Percentiles rank a stretch among this genome's conserved stretches.
Conservation (phyloP, 2,329 filamentous ascomycete genomes). For the Hypoxylon sp. region DNA sequence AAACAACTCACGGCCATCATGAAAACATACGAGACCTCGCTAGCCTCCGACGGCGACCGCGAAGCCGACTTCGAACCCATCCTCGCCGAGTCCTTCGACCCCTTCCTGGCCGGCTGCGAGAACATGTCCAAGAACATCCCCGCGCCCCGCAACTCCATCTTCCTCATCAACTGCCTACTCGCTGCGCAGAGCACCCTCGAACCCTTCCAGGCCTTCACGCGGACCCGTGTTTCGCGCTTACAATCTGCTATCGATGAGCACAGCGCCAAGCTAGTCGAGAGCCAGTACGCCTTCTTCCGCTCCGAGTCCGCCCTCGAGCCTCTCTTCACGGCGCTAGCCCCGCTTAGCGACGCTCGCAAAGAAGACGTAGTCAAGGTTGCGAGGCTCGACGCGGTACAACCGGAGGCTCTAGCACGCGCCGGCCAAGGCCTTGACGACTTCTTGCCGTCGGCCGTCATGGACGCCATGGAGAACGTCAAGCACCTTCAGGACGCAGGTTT, state of each 20-base stretch:
- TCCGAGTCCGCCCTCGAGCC: slow-evolving; percentile 79
- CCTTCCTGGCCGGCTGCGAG: slow-evolving; percentile 83
- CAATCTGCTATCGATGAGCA: slow-evolving; percentile 69
- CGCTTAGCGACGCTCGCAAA: slow-evolving; percentile 53
- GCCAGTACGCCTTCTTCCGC: slow-evolving; percentile 81
- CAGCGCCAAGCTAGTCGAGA: slow-evolving; percentile 71
- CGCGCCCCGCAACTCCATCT: slow-evolving; percentile 74
- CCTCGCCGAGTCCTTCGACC: slow-evolving; percentile 84
- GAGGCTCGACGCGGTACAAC: slow-evolving; percentile 70
- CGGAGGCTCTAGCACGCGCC: slow-evolving; percentile 72
- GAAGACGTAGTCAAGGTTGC: slow-evolving; percentile 70
- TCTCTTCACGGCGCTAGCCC: slow-evolving; percentile 72
- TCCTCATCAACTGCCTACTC: slow-evolving; percentile 79
- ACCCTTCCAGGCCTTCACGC: slow-evolving; percentile 73
- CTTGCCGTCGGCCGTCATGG: slow-evolving; percentile 91
- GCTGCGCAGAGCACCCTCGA: slow-evolving; percentile 70
- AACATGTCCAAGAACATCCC: slow-evolving; percentile 75
- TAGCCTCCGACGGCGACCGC: slow-evolving; percentile 71
- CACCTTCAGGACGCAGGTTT: slow-evolving; percentile 79
- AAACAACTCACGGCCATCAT: slow-evolving; percentile 84
- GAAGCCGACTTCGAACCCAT: slow-evolving; percentile 82
- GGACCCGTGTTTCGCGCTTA: slow-evolving; percentile 68
- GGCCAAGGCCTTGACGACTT: slow-evolving; percentile 90
- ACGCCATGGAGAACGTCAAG: slow-evolving; percentile 86
- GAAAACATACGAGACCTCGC: slow-evolving; percentile 87